A percentile compares a stretch with the other conserved stretches of the same genome.
Conservation (phyloP, 2,329 filamentous ascomycete species). For the Microascus cirrosus region DNA sequence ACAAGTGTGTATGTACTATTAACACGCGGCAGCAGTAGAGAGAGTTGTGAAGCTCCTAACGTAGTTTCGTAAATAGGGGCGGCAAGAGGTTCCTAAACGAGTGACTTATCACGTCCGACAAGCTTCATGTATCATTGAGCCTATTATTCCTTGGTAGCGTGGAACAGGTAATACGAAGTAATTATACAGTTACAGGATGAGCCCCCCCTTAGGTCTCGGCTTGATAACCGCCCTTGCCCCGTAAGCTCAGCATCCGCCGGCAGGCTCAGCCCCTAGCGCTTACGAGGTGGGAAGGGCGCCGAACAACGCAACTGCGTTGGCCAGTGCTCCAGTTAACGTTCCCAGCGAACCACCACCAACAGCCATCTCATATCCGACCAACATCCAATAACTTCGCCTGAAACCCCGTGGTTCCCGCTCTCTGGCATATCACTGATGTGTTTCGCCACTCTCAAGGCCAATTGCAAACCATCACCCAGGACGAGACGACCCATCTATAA, state of each 20-base stretch:
- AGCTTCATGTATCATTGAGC: neutral
- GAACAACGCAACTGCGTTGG: neutral
- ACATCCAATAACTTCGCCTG: too few species aligned
- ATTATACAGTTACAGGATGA: neutral
- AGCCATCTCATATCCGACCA: too few species aligned
- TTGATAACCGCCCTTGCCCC: neutral
- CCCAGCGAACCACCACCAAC: neutral
- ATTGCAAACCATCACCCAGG: neutral
- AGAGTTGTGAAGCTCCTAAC: neutral
- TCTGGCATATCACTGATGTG: too few species aligned
- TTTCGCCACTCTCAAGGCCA: neutral
- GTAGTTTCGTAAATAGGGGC: neutral
- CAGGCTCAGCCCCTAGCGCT: neutral
- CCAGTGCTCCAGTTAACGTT: neutral
- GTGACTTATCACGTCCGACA: neutral
- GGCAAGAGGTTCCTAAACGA: too few species aligned
- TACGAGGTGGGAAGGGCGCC: neutral
- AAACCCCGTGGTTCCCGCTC: too few species aligned
- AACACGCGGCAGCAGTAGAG: too few species aligned
- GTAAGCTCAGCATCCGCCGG: neutral
- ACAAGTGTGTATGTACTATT: neutral
- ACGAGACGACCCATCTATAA: neutral
- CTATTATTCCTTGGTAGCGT: neutral
- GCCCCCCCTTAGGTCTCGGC: neutral
- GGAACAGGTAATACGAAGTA: too few species aligned